Conservation (phyloP, 2,329 filamentous ascomycete genomes). For the Nigrospora osmanthi region DNA sequence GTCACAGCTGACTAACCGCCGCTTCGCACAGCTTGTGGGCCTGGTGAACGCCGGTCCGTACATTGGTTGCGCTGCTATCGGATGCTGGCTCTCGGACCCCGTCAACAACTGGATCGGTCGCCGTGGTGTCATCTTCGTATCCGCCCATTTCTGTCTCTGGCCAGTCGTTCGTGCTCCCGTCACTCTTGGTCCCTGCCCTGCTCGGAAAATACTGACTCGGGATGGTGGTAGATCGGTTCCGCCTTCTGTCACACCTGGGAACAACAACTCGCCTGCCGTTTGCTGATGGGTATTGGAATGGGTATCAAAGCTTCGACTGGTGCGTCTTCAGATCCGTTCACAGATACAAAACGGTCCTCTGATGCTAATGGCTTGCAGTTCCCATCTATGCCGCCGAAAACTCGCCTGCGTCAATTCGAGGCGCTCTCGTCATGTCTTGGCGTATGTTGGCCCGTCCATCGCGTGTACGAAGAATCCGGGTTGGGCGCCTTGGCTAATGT, state of each 20-base stretch:
- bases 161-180: conserved; percentile 32
- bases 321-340: conserved; percentile 29
- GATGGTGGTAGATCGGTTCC: conserved; percentile 42
- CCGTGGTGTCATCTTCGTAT: conserved; percentile 63
- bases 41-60: conserved; percentile 44
- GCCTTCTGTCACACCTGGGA: conserved; percentile 66
- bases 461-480: conserved; percentile 9
- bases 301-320: conserved; percentile 62
- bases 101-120: conserved; percentile 55
- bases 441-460: conserved; percentile 21
- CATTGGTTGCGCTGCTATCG: conserved; percentile 37
- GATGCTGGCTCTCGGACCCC: conserved; percentile 53
- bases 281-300: conserved; percentile 71
- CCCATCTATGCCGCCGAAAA: conserved; percentile 73
- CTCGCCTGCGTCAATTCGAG: conserved; percentile 60
- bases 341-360: too few relatives aligned
- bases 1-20: not conserved
- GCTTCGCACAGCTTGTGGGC: conserved; percentile 36
- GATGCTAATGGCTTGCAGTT: conserved; percentile 27
- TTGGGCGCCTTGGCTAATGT: conserved; percentile 7
- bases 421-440: conserved; percentile 78
- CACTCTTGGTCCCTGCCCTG: too few relatives aligned
- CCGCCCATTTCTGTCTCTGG: conserved; percentile 64
- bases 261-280: conserved; percentile 62
- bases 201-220: too few relatives aligned